Evolutionary conservation across 106 monocot genomes (phyloP).

Genomic region (Dendrobium huoshanense): DNA sequence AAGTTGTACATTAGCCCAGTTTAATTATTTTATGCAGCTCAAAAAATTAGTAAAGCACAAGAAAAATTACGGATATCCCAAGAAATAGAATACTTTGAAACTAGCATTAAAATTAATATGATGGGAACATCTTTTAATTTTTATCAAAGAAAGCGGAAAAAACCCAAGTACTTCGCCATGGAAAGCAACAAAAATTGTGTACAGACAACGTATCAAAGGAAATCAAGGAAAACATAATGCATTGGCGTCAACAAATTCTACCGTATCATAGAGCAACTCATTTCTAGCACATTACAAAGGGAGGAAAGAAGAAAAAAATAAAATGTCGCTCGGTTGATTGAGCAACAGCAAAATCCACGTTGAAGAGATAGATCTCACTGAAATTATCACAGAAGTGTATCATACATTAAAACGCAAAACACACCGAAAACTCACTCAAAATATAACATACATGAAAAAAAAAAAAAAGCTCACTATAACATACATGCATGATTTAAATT

Average conservation of each 20-base stretch:
- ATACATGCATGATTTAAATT: not conserved
- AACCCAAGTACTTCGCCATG: not conserved
- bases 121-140: not conserved
- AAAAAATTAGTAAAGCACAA: not conserved
- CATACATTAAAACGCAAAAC: not conserved
- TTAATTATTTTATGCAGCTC: not conserved
- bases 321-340: not conserved
- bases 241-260: not conserved
- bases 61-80: not conserved
- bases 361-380: not conserved
- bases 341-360: not conserved
- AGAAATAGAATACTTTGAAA: not conserved
- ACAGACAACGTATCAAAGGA: not conserved
- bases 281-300: constrained; percentile 1
- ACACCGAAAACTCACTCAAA: not conserved
- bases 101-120: not conserved
- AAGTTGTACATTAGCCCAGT: not conserved
- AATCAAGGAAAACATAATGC: not conserved
- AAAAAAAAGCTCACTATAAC: not conserved
- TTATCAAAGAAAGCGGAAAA: not conserved
- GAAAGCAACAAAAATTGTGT: not conserved
- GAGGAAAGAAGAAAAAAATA: not conserved
- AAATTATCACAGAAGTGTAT: not conserved
- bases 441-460: not conserved
- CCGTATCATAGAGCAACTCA: not conserved